Evolutionary conservation across 106 monocot species (phyloP).

Genomic region (Platanthera zijinensis): DNA sequence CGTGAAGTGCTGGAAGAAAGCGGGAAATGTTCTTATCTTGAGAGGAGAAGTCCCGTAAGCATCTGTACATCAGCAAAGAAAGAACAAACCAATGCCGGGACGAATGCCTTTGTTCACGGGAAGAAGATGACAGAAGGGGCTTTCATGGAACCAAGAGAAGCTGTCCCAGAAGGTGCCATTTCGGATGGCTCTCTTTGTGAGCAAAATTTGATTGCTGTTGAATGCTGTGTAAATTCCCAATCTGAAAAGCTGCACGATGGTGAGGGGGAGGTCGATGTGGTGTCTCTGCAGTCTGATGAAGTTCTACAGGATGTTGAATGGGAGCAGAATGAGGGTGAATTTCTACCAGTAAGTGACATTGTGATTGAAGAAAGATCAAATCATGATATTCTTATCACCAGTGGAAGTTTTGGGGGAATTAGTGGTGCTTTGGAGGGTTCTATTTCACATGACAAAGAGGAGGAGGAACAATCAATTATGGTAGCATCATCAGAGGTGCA

Average conservation of each 20-base stretch:
- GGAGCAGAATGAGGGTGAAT: conserved; percentile 13
- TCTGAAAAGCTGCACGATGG: neutral
- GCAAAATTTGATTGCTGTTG: neutral
- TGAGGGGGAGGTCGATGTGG: neutral
- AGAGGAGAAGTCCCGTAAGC: neutral
- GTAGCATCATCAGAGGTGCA: neutral
- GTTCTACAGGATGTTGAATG: neutral
- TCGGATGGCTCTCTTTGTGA: neutral
- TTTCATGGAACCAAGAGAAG: neutral
- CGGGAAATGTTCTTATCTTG: conserved; percentile 4
- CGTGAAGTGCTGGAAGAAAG: neutral
- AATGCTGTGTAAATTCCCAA: neutral
- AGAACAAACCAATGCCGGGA: neutral
- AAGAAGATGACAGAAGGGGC: neutral
- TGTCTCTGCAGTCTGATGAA: neutral
- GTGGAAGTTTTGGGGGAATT: conserved; percentile 11
- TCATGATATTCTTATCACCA: conserved; percentile 2
- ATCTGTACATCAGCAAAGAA: neutral
- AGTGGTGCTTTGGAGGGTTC: conserved; percentile 16
- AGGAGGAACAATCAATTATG: neutral
- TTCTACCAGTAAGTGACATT: neutral
- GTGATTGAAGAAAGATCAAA: neutral
- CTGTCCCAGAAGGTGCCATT: neutral
- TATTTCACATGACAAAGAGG: neutral
- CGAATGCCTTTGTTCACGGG: neutral